Percentiles rank a stretch among this genome's conserved stretches.
phyloP scores from a whole-genome alignment of 441 rosid genomes.

The Biscutella laevigata region DNA sequence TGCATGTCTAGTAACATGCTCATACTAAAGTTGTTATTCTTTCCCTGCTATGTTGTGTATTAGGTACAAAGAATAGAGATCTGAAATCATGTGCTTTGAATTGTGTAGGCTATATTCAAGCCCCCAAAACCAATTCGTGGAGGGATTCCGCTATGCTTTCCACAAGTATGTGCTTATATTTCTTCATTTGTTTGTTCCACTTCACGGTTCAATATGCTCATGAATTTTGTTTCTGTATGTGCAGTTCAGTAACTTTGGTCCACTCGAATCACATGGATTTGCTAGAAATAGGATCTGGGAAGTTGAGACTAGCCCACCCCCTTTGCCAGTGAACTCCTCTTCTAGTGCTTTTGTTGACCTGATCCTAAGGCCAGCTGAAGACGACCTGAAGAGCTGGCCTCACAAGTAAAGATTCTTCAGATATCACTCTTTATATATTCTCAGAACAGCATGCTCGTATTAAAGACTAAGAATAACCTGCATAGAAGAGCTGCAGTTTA shows the following conservation, averaged over 20 bases:
- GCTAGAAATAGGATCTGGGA: constrained; percentile 89
- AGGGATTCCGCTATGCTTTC: constrained; percentile 73
- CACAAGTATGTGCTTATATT: constrained; percentile 40
- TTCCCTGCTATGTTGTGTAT: background rate
- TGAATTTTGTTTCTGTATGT: constrained; percentile 13
- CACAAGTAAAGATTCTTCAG: constrained; percentile 50
- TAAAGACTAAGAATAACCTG: too few species aligned
- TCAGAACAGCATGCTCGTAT: too few species aligned
- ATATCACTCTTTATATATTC: background rate
- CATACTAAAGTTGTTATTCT: background rate
- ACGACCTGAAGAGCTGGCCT: constrained; percentile 79
- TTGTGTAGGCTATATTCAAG: constrained; percentile 48
- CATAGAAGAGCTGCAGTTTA: background rate
- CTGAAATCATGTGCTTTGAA: constrained; percentile 9
- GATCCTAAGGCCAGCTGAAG: constrained; percentile 73
- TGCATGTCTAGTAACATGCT: background rate
- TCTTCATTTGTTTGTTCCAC: constrained; percentile 7
- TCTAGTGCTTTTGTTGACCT: constrained; percentile 62
- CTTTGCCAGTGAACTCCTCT: constrained; percentile 46
- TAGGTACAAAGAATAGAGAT: background rate
- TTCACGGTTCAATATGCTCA: constrained; percentile 8
- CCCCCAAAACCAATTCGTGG: constrained; percentile 71
- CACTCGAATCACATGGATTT: constrained; percentile 79
- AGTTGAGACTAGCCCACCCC: constrained; percentile 62
- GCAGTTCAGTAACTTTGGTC: constrained; percentile 71